These are phyloP conservation scores for Hanseniaspora singularis DNA, from an alignment of 805 yeast genomes.

Conservation along the genomic window DNA sequence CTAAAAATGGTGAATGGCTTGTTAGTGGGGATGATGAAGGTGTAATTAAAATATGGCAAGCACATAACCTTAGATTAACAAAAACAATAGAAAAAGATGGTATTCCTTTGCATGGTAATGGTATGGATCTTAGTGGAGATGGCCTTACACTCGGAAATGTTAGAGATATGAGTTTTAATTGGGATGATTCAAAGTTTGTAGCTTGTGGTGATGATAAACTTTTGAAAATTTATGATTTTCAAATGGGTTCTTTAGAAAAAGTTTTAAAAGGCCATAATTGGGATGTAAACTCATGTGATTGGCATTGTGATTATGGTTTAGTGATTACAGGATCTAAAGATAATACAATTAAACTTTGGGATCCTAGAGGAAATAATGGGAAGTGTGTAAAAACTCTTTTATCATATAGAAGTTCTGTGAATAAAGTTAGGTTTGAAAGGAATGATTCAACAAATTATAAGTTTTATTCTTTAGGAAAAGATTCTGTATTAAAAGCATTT, in stretches of 20 bases:
- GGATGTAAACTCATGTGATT: constrained; percentile 95
- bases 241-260: constrained; percentile 73
- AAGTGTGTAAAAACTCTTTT: constrained; percentile 67
- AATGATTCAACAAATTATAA: constrained; percentile 28
- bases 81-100: constrained; percentile 42
- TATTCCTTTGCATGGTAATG: neutral
- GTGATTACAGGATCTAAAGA: constrained; percentile 92
- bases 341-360: constrained; percentile 88
- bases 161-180: constrained; percentile 78
- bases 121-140: constrained; percentile 2
- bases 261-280: constrained; percentile 86
- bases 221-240: constrained; percentile 88
- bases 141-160: constrained; percentile 67
- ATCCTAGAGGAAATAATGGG: constrained; percentile 75
- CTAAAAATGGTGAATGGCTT: constrained; percentile 89
- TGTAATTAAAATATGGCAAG: constrained; percentile 80
- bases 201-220: constrained; percentile 88
- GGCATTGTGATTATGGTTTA: constrained; percentile 86
- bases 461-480: constrained; percentile 75
- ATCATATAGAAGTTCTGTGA: constrained; percentile 90
- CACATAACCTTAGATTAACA: constrained; percentile 93
- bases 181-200: constrained; percentile 83
- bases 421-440: constrained; percentile 67
- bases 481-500: constrained; percentile 74
- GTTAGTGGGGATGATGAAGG: constrained; percentile 92